phyloP scores from a whole-genome alignment of 2,329 filamentous ascomycete species.

The Aspergillus tamarii region DNA sequence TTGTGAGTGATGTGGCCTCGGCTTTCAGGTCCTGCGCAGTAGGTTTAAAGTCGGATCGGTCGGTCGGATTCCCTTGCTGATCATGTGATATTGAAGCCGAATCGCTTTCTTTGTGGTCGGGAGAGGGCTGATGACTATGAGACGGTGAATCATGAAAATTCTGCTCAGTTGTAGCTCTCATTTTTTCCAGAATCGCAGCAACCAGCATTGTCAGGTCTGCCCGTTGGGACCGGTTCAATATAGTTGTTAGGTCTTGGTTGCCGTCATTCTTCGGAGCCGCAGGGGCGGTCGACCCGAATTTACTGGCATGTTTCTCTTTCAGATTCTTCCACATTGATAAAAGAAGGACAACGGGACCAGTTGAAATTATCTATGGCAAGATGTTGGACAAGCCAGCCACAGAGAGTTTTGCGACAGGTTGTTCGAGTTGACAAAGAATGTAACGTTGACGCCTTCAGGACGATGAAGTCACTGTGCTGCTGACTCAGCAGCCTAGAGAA shows the following conservation, averaged over 20 bases:
- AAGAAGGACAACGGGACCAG: background rate
- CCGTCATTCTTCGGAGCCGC: constrained; percentile 26
- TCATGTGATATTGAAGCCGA: constrained; percentile 5
- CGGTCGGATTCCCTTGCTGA: constrained; percentile 1
- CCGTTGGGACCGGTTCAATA: constrained; percentile 46
- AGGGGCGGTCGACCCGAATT: constrained; percentile 33
- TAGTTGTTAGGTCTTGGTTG: constrained; percentile 46
- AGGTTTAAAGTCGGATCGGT: constrained; percentile 14
- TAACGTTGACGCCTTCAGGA: constrained; percentile 14
- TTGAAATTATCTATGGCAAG: background rate
- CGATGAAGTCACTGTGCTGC: constrained; percentile 21
- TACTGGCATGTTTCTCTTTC: constrained; percentile 35
- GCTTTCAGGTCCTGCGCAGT: constrained; percentile 56
- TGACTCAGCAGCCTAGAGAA: constrained; percentile 26
- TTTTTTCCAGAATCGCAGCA: constrained; percentile 42
- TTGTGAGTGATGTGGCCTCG: constrained; percentile 62
- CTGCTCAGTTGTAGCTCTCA: constrained; percentile 43
- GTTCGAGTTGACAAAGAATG: constrained; percentile 6
- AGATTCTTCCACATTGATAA: constrained; percentile 36
- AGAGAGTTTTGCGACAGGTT: background rate
- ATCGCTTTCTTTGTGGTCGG: constrained; percentile 27
- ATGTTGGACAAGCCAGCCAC: background rate
- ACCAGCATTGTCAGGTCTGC: constrained; percentile 47
- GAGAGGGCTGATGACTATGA: constrained; percentile 5
- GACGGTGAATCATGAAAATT: constrained; percentile 37